A percentile compares a stretch with the other conserved stretches of the same genome.
phyloP scores from a whole-genome alignment of 106 monocot species.

The Dendrobium officinale region DNA sequence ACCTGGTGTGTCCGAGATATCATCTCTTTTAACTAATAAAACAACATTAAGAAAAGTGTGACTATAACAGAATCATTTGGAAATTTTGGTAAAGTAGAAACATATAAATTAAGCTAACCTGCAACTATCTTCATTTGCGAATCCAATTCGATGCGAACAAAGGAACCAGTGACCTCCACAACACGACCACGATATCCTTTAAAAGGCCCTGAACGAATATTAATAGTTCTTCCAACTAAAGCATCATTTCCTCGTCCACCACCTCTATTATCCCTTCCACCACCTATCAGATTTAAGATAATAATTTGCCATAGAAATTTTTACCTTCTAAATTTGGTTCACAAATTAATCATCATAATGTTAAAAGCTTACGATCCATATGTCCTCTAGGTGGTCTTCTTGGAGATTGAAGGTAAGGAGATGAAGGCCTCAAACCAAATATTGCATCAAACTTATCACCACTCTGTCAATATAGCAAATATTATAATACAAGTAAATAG shows the following conservation, averaged over 20 bases:
- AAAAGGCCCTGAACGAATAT: conserved; percentile 79
- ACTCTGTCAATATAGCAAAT: conserved; percentile 33
- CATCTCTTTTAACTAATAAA: conserved; percentile 63
- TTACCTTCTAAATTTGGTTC: not conserved
- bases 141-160: conserved; percentile 85
- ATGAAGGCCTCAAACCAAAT: conserved; percentile 48
- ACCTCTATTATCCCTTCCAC: conserved; percentile 56
- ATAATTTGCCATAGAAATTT: not conserved
- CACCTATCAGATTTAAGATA: conserved; percentile 37
- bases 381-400: conserved; percentile 62
- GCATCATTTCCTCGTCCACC: conserved; percentile 83
- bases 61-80: not conserved
- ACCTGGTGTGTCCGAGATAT: conserved; percentile 61
- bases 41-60: not conserved
- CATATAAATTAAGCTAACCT: conserved; percentile 30
- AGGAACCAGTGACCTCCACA: conserved; percentile 57
- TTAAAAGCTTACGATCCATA: conserved; percentile 36
- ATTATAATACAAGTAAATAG: not conserved
- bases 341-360: not conserved
- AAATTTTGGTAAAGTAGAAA: not conserved
- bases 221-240: conserved; percentile 64
- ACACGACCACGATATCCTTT: conserved; percentile 98
- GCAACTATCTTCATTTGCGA: conserved; percentile 97
- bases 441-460: conserved; percentile 37
- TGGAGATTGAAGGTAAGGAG: conserved; percentile 46